Conservation (phyloP, 352 stramenopile species). For the Halophytophthora batemanensis region DNA sequence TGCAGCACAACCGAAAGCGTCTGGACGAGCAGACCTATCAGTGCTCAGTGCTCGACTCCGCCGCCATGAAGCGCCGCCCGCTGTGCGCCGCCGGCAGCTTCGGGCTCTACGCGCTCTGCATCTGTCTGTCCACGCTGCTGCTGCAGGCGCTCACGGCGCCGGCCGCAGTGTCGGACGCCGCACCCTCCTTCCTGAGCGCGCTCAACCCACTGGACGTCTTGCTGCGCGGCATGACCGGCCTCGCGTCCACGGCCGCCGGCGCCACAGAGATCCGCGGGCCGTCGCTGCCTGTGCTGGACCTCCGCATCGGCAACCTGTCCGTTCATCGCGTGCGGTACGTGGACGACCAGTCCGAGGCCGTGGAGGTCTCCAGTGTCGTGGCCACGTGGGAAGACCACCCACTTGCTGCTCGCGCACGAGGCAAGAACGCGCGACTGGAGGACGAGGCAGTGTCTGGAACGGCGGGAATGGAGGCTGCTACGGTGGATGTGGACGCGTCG, state of each 20-base stretch:
- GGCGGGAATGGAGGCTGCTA: slow-evolving; percentile 1
- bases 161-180: slow-evolving; percentile 5
- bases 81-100: slow-evolving; percentile 13
- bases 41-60: no score
- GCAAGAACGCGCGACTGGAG: slow-evolving; percentile 10
- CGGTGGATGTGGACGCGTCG: neutral
- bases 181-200: slow-evolving; percentile 13
- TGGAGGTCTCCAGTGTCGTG: slow-evolving; percentile 46
- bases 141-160: slow-evolving; percentile 23
- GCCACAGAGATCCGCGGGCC: no score
- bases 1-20: no score
- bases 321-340: slow-evolving; percentile 61
- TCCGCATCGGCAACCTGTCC: slow-evolving; percentile 55
- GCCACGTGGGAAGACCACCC: slow-evolving; percentile 69
- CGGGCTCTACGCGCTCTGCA: slow-evolving; percentile 22
- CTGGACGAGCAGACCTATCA: no score
- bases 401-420: slow-evolving; percentile 17
- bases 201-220: slow-evolving; percentile 20
- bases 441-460: slow-evolving; percentile 12
- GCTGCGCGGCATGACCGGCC: slow-evolving; percentile 7
- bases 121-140: slow-evolving; percentile 26
- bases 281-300: no score
- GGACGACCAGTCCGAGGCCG: slow-evolving; percentile 7
- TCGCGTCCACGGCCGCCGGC: neutral
- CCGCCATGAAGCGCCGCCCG: slow-evolving; percentile 26